Percentiles rank a stretch among this genome's conserved stretches.
phyloP scores from a whole-genome alignment of 2,329 filamentous ascomycete species.

The Onygenales sp. region DNA sequence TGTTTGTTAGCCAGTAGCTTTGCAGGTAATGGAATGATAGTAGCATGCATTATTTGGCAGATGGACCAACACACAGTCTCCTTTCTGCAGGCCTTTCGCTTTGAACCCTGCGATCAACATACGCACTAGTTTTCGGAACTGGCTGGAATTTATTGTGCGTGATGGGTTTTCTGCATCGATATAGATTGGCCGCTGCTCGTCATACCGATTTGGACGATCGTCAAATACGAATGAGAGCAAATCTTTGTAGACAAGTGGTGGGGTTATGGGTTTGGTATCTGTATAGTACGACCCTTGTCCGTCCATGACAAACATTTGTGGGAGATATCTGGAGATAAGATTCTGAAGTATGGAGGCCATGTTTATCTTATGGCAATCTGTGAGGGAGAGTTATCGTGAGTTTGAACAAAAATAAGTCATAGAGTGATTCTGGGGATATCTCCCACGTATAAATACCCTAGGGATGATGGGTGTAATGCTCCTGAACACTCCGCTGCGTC shows the following conservation, averaged over 20 bases:
- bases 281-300: neutral
- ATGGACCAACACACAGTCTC: constrained; percentile 46
- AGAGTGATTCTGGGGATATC: too few species aligned
- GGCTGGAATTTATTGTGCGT: constrained; percentile 36
- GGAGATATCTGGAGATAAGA: neutral
- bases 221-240: constrained; percentile 34
- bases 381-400: too few species aligned
- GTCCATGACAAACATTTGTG: neutral
- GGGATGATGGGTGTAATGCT: too few species aligned
- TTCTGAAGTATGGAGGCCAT: too few species aligned
- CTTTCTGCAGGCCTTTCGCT: constrained; percentile 37
- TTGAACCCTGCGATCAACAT: constrained; percentile 43
- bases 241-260: constrained; percentile 22
- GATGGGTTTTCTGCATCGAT: constrained; percentile 40
- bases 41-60: constrained; percentile 44
- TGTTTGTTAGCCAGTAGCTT: neutral
- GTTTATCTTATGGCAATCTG: too few species aligned
- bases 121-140: constrained; percentile 37
- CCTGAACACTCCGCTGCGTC: too few species aligned
- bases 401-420: too few species aligned
- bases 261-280: neutral
- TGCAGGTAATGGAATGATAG: neutral
- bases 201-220: constrained; percentile 22
- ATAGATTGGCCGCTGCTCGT: constrained; percentile 35
- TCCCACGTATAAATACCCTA: too few species aligned